A percentile compares a stretch with the other conserved stretches of the same genome.
These are phyloP conservation scores for Tetratostichococcus sp. DNA, from an alignment of 139 green algal genomes.

Conservation along the genomic window DNA sequence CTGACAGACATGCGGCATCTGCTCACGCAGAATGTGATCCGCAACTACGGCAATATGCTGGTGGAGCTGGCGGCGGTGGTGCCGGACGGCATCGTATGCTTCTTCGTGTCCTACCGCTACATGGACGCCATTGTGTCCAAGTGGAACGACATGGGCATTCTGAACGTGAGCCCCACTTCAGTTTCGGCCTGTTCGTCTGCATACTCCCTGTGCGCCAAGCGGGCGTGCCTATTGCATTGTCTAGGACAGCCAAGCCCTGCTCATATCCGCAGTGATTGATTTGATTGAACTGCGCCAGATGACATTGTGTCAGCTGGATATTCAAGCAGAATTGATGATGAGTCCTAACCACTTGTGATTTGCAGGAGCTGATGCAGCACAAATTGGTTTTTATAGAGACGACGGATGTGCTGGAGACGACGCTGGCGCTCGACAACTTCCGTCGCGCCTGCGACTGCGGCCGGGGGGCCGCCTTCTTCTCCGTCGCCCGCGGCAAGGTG, in stretches of 20 bases:
- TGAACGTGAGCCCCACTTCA: constrained; percentile 40
- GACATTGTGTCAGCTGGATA: too few species aligned
- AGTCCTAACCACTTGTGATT: too few species aligned
- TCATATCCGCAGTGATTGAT: too few species aligned
- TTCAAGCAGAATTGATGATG: too few species aligned
- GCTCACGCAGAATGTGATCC: constrained; percentile 29
- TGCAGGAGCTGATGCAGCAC: constrained; percentile 82
- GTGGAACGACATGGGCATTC: constrained; percentile 94
- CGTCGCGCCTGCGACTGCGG: constrained; percentile 94
- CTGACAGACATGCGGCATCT: too few species aligned
- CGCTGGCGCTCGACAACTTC: constrained; percentile 97
- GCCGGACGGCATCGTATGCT: constrained; percentile 93
- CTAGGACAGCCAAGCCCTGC: too few species aligned
- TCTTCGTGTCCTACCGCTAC: constrained; percentile 98
- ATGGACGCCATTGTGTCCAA: constrained; percentile 93
- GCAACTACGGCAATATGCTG: constrained; percentile 94
- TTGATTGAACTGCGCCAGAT: too few species aligned
- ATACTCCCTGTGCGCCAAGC: too few species aligned
- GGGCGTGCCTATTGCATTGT: too few species aligned
- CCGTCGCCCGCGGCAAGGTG: constrained; percentile 77
- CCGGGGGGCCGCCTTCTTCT: constrained; percentile 93
- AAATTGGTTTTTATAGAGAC: constrained; percentile 99
- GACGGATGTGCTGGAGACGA: constrained; percentile 96
- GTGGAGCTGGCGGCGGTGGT: constrained; percentile 83
- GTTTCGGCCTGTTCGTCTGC: not conserved